Percentiles rank a stretch among this genome's conserved stretches.
Conservation (phyloP, 2,329 filamentous ascomycete genomes). For the Neophaeococcomyces mojaviensis region DNA sequence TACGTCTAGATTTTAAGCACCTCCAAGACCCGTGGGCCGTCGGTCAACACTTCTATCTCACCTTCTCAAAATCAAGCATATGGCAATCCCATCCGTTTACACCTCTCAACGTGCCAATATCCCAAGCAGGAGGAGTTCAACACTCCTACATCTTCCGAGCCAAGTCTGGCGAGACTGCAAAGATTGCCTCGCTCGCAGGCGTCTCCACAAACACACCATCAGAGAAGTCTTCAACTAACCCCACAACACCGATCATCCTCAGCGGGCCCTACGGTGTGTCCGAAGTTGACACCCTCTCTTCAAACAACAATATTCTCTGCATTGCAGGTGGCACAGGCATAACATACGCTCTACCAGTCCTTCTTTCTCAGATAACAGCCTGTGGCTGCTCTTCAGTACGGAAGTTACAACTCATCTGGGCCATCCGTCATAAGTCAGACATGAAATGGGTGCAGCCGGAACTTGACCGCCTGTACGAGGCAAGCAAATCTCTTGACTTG, state of each 20-base stretch:
- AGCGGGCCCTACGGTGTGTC: constrained; percentile 55
- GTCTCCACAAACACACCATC: constrained; percentile 13
- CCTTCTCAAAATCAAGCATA: constrained; percentile 57
- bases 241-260: constrained; percentile 51
- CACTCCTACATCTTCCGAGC: constrained; percentile 31
- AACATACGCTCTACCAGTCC: constrained; percentile 48
- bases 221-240: neutral
- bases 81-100: constrained; percentile 71
- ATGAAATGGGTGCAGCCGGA: constrained; percentile 54
- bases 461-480: constrained; percentile 42
- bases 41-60: constrained; percentile 66
- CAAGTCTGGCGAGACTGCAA: constrained; percentile 49
- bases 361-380: constrained; percentile 33
- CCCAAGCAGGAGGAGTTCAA: constrained; percentile 22
- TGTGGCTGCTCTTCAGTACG: constrained; percentile 26
- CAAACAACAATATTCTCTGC: constrained; percentile 43
- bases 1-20: constrained; percentile 60
- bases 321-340: constrained; percentile 54
- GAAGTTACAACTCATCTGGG: constrained; percentile 58
- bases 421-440: constrained; percentile 48
- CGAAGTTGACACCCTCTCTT: constrained; percentile 6
- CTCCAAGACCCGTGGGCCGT: constrained; percentile 54
- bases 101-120: constrained; percentile 47
- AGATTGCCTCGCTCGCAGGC: constrained; percentile 41
- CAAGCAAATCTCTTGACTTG: constrained; percentile 35